Evolutionary conservation across 2,329 filamentous ascomycete genomes (phyloP).

Genomic region (Botrytis deweyae): DNA sequence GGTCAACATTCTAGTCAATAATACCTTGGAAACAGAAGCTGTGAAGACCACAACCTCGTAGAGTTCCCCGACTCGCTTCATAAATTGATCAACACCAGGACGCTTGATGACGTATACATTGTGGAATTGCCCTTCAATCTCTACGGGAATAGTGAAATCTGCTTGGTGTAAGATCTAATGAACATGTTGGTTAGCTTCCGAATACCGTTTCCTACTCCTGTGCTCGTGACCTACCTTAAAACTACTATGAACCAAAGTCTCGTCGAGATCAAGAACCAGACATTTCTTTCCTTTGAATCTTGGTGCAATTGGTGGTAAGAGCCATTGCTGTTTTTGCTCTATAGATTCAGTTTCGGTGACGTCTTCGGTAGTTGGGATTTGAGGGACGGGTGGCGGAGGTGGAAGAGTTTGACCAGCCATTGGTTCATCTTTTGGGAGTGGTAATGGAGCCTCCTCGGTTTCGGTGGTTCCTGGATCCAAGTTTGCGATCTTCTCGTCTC

Average conservation of each 20-base stretch:
- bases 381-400: slow-evolving; percentile 33
- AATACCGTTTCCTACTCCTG: slow-evolving; percentile 14
- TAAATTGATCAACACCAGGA: slow-evolving; percentile 97
- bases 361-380: slow-evolving; percentile 33
- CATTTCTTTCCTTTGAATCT: slow-evolving; percentile 88
- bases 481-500: slow-evolving; percentile 33
- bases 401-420: slow-evolving; percentile 28
- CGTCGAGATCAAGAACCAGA: slow-evolving; percentile 90
- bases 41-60: slow-evolving; percentile 99
- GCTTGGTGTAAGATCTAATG: slow-evolving; percentile 89
- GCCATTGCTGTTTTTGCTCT: slow-evolving; percentile 41
- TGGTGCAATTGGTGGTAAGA: slow-evolving; percentile 79
- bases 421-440: slow-evolving; percentile 30
- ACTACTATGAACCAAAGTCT: slow-evolving; percentile 96
- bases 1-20: slow-evolving; percentile 29
- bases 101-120: slow-evolving; percentile 99
- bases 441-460: slow-evolving; percentile 31
- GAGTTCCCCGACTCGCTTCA: slow-evolving; percentile 96
- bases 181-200: not conserved
- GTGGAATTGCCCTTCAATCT: slow-evolving; percentile 98
- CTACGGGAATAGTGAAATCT: slow-evolving; percentile 97
- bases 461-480: slow-evolving; percentile 30
- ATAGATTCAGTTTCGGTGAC: slow-evolving; percentile 29
- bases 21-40: slow-evolving; percentile 93
- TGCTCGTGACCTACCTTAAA: slow-evolving; percentile 72